A percentile compares a stretch with the other conserved stretches of the same genome.
phyloP scores from a whole-genome alignment of 768 basidiomycete genomes.

The Daedaleopsis sinensis region DNA sequence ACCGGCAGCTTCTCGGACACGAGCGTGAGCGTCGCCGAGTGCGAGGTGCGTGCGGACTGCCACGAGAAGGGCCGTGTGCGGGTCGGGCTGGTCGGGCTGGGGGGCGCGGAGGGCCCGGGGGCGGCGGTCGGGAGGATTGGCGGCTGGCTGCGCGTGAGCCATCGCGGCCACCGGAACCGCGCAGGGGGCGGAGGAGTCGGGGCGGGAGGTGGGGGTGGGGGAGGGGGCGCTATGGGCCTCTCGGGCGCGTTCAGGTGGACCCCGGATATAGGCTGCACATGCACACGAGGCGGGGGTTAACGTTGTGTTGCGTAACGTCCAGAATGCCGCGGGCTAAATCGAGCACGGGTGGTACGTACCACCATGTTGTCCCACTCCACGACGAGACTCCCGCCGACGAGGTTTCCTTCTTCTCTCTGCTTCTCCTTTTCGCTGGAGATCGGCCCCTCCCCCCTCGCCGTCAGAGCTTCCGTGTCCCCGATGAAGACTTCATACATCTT shows the following conservation, averaged over 20 bases:
- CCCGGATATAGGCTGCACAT: constrained; percentile 17
- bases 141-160: constrained; percentile 3
- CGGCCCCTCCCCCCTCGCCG: not conserved
- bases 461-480: constrained; percentile 19
- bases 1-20: constrained; percentile 2
- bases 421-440: constrained; percentile 14
- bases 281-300: not conserved
- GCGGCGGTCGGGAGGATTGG: not conserved
- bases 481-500: constrained; percentile 48
- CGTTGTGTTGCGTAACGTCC: too few species aligned
- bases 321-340: too few species aligned
- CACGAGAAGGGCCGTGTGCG: not conserved
- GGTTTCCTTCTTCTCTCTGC: not conserved
- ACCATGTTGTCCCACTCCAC: constrained; percentile 20
- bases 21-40: not conserved
- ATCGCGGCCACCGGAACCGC: constrained; percentile 8
- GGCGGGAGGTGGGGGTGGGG: not conserved
- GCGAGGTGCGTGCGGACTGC: not conserved
- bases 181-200: not conserved
- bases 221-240: not conserved
- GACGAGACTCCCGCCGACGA: not conserved
- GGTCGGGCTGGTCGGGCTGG: not conserved
- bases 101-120: not conserved
- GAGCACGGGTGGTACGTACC: constrained; percentile 12
- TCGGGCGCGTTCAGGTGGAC: constrained; percentile 2